Base-by-base conservation (phyloP, 495 filamentous ascomycete species). In the Penicillium herquei region DNA sequence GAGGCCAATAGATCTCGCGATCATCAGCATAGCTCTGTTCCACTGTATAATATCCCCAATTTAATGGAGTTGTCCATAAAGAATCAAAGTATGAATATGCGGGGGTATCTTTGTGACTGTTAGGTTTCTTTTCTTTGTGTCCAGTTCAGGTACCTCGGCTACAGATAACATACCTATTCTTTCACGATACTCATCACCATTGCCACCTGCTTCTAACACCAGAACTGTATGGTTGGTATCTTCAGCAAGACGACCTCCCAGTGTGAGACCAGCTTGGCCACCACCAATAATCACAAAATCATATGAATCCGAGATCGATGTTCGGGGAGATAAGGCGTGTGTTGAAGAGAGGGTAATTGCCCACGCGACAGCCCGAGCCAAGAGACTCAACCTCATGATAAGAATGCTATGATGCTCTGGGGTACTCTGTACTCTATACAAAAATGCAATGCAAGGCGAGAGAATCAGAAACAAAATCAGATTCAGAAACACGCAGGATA, bases 281-380 rank as follows among this genome's bases (percentile, higher is more conserved):
- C 75, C 77, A 12, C 79, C 77, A 6, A 77, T 68, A 44, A 80
- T 67, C 41, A 82, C 66, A 61, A 79, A 81, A 45, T 79, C 77
- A 39, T 80, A 81, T 1, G 63, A 52, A 34, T 65, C 61, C 7
- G 55, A 54, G 34, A 70, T 68, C 52, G 64, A 34, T 18, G 67
- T 66, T 34, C 69, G 61, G 39, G 69, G 69, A 6, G 62, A 51
- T 14, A 71, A 58, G 7, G 64, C 66, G 43, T 55, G 51, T 7
- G 33, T 56, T 10, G 54, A 14, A 30, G 56, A 53, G 18, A 47
- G 39, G 30, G 49, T 30, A 41, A 41, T 41, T 10, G 39, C 39
- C 39, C n/a, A 16, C 2, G 12, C 39, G 11, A 41, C 11, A 16
- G 39, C 11, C 14, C 39, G 14, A 41, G 14, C 39, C 8, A 7